These are phyloP conservation scores for Plicaturopsis crispa DNA, from an alignment of 768 basidiomycete genomes.

Conservation along the genomic window DNA sequence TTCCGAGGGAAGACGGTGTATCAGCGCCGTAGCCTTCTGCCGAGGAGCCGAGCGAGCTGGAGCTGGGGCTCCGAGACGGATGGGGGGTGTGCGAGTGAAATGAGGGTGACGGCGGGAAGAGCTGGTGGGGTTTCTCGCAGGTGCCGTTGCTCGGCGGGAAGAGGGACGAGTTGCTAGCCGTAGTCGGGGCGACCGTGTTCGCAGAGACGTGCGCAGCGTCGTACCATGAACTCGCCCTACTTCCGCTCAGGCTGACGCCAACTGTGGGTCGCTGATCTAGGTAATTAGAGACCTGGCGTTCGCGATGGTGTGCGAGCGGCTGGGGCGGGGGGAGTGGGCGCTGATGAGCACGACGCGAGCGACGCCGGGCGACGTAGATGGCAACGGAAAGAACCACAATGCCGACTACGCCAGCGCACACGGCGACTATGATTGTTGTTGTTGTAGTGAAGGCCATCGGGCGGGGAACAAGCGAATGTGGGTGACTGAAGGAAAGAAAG, in stretches of 20 bases:
- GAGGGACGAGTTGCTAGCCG: no score
- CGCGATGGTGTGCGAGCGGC: constrained; percentile 55
- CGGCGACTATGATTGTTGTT: constrained; percentile 43
- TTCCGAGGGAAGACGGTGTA: constrained; percentile 6
- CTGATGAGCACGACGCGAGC: constrained; percentile 17
- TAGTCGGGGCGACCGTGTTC: no score
- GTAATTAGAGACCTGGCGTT: constrained; percentile 41
- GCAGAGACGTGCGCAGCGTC: constrained; percentile 14
- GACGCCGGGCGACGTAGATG: constrained; percentile 27
- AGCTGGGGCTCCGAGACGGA: constrained; percentile 5
- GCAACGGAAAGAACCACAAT: constrained; percentile 29
- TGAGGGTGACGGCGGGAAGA: constrained; percentile 17
- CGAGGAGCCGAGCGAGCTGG: constrained; percentile 7
- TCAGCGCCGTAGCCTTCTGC: neutral
- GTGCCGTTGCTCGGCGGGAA: no score
- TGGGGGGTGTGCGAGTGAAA: constrained; percentile 7
- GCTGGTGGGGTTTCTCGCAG: no score
- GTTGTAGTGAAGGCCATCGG: constrained; percentile 7
- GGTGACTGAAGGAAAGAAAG: constrained; percentile 4
- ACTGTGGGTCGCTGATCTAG: no score
- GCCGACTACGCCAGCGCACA: constrained; percentile 34
- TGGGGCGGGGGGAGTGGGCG: constrained; percentile 58
- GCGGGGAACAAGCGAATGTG: constrained; percentile 5
- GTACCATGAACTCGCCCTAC: constrained; percentile 15
- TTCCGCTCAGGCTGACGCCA: constrained; percentile 23